Evolutionary conservation across 306 rosid species (phyloP).

Genomic region (Macrotyloma uniflorum): DNA sequence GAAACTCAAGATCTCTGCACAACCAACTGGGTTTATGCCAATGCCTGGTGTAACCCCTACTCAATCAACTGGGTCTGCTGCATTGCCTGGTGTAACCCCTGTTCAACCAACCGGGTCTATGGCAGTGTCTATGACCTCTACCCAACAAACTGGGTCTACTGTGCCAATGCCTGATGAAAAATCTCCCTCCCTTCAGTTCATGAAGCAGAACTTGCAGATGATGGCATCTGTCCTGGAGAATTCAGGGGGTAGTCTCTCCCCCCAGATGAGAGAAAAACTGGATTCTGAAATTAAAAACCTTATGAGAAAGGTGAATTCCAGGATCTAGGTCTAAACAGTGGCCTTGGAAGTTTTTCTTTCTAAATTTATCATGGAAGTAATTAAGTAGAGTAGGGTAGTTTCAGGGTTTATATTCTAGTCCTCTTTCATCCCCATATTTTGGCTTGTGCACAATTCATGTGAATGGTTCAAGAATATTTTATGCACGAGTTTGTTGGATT

Average conservation of each 20-base stretch:
- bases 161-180: conserved; percentile 20
- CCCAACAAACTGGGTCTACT: conserved; percentile 9
- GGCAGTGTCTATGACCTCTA: not conserved
- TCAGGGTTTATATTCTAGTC: conserved; percentile 16
- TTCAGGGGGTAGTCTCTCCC: conserved; percentile 69
- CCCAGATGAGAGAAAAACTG: conserved; percentile 63
- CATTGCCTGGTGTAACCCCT: conserved; percentile 45
- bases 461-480: no score
- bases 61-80: not conserved
- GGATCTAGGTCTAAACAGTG: conserved; percentile 13
- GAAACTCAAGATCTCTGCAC: conserved; percentile 34
- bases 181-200: conserved; percentile 57
- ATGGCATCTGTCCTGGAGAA: conserved; percentile 75
- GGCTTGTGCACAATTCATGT: no score
- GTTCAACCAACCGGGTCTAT: not conserved
- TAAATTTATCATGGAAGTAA: conserved; percentile 7
- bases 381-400: not conserved
- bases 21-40: conserved; percentile 29
- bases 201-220: conserved; percentile 72
- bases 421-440: conserved; percentile 12
- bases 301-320: conserved; percentile 72
- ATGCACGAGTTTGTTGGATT: no score
- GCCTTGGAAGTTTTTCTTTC: not conserved
- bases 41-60: conserved; percentile 23
- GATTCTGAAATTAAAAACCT: conserved; percentile 71